Evolutionary conservation across 495 filamentous ascomycete genomes (phyloP).

Genomic region (Hyaloscypha bicolor): DNA sequence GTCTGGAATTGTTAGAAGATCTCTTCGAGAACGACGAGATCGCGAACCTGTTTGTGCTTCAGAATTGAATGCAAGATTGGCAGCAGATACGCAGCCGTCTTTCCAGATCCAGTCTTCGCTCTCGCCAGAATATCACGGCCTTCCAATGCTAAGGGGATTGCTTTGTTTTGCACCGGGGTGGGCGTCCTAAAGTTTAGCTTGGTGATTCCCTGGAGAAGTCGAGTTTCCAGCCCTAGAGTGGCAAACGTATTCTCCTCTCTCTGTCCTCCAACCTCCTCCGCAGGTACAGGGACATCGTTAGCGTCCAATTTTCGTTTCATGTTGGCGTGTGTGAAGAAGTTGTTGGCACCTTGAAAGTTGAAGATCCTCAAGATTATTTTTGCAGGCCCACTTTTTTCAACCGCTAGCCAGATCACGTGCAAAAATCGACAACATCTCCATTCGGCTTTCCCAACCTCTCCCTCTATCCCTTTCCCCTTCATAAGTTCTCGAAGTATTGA

Average conservation of each 20-base stretch:
- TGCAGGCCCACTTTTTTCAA: not conserved
- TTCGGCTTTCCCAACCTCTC: not conserved
- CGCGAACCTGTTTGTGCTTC: conserved; percentile 68
- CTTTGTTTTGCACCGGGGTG: conserved; percentile 81
- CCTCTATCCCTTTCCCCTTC: not conserved
- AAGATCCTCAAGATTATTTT: not conserved
- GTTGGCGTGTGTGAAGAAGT: conserved; percentile 10
- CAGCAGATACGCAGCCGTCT: conserved; percentile 96
- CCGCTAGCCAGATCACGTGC: not conserved
- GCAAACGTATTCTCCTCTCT: conserved; percentile 26
- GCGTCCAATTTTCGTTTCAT: conserved; percentile 58
- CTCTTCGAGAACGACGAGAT: not conserved
- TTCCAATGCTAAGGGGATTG: conserved; percentile 87
- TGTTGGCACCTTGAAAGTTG: not conserved
- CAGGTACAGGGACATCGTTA: conserved; percentile 46
- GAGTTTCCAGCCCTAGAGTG: conserved; percentile 72
- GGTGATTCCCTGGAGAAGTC: conserved; percentile 82
- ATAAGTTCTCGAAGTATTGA: not conserved
- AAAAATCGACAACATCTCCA: not conserved
- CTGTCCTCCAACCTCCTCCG: conserved; percentile 23
- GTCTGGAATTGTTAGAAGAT: conserved; percentile 25
- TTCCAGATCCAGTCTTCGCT: conserved; percentile 91
- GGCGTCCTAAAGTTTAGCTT: conserved; percentile 82
- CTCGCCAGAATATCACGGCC: conserved; percentile 90
- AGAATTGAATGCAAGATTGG: conserved; percentile 83